A percentile compares a stretch with the other conserved stretches of the same genome.
Conservation (phyloP, 345 rosid genomes). For the Dimocarpus longan region DNA sequence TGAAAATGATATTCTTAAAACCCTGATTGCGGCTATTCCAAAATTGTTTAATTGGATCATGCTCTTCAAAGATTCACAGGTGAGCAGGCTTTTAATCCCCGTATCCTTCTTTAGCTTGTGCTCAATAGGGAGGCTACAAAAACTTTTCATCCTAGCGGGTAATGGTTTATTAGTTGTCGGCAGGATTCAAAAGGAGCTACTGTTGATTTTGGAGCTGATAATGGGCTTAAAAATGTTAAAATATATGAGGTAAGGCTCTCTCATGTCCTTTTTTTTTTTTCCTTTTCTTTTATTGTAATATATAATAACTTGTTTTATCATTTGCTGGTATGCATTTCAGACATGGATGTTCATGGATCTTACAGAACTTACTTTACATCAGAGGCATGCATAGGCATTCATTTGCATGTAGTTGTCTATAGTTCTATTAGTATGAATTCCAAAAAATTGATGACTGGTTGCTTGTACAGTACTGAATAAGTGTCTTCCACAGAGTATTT, state of each 20-base stretch:
- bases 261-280: constrained; percentile 1
- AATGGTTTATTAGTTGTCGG: constrained; percentile 16
- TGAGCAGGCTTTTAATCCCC: constrained; percentile 26
- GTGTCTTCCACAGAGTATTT: not conserved
- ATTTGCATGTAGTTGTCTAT: not conserved
- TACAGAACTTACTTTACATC: not conserved
- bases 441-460: constrained; percentile 1
- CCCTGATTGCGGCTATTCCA: constrained; percentile 70
- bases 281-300: not conserved
- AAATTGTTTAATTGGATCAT: constrained; percentile 74
- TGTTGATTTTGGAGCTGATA: constrained; percentile 79
- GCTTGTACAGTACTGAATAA: not conserved
- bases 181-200: constrained; percentile 54
- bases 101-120: constrained; percentile 16
- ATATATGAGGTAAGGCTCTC: constrained; percentile 68
- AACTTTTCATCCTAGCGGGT: constrained; percentile 19
- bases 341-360: not conserved
- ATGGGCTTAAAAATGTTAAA: constrained; percentile 53
- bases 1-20: constrained; percentile 70
- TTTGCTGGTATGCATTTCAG: constrained; percentile 6
- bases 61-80: constrained; percentile 70
- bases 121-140: not conserved
- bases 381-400: not conserved
- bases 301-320: not conserved
- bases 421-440: constrained; percentile 9